These are phyloP conservation scores for Phytophthora palmivora DNA, from an alignment of 352 stramenopile species.

Conservation along the genomic window DNA sequence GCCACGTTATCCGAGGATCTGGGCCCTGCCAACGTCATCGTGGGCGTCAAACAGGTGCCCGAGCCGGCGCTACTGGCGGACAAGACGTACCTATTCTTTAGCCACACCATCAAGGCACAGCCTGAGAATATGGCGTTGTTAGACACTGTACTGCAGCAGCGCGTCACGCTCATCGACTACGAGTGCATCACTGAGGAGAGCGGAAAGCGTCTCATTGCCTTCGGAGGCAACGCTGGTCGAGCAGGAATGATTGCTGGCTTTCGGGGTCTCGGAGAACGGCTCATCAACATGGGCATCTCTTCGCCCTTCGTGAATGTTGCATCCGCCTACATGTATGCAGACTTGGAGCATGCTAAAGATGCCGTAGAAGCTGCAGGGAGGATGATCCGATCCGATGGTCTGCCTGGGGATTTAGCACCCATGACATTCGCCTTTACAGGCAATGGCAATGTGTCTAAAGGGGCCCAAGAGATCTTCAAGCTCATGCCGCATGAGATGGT, in stretches of 20 bases:
- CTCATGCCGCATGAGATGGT: constrained; percentile 96
- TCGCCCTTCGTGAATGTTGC: constrained; percentile 95
- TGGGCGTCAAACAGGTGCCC: constrained; percentile 96
- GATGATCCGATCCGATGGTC: constrained; percentile 80
- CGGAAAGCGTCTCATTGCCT: constrained; percentile 92
- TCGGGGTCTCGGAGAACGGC: constrained; percentile 92
- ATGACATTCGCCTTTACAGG: constrained; percentile 95
- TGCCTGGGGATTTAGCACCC: constrained; percentile 78
- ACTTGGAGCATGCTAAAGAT: constrained; percentile 90
- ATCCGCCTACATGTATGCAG: constrained; percentile 94
- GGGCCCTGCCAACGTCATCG: constrained; percentile 88
- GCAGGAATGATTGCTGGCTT: constrained; percentile 96
- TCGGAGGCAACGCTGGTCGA: constrained; percentile 94
- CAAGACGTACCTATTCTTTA: constrained; percentile 98
- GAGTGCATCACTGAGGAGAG: constrained; percentile 94
- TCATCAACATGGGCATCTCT: constrained; percentile 93
- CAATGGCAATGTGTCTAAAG: constrained; percentile 94
- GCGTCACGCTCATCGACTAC: constrained; percentile 96
- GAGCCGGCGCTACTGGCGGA: constrained; percentile 83
- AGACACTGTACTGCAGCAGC: constrained; percentile 91
- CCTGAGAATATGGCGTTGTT: constrained; percentile 96
- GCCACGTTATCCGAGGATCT: constrained; percentile 93
- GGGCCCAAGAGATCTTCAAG: constrained; percentile 95
- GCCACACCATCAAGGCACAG: constrained; percentile 97
- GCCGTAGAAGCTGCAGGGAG: constrained; percentile 83